Evolutionary conservation across 2,329 filamentous ascomycete genomes (phyloP), one percentile per base, ranked within the genome.

Genomic region (Fusarium armeniacum): DNA sequence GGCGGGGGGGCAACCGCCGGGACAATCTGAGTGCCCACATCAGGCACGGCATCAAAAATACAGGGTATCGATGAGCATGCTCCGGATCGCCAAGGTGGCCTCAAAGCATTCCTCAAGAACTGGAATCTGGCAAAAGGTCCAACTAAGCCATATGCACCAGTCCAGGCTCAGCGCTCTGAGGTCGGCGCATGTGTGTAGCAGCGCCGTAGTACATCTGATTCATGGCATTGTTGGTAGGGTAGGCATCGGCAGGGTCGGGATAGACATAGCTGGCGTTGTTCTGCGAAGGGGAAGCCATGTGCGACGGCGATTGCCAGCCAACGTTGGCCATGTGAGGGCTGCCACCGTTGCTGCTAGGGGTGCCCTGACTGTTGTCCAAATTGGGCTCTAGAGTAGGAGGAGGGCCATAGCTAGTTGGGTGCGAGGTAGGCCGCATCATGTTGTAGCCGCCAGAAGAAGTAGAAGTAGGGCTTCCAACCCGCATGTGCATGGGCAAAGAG

Each of bases 241-340:
- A 91, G 28, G 89, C 88, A 73, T 97, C 93, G 43, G 67, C 61
- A 0, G 93, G 92, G 72, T 98, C 97, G 10, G 91, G 89, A 76
- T 97, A 97, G 66, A 92, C 89, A 69, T 93, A 94, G 67, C 84
- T 85, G 51, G 87, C 89, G 45, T 86, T 87, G 45, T 83, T 81
- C 66, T 94, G 91, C 11, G 91, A 91, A 12, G 91, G 89, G 70
- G 93, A 89, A 33, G 87, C 86, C 69, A 89, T 88, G 71, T 94
- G 92, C 3, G 90, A 89, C 6, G 94, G 94, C 6, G 94, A 97
- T 71, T 93, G 92, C 94, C 95, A 98, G 57, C 93, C 92, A 67
- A 93, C 86, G 65, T 86, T 89, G 66, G 83, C 81, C 89, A 97
- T 93, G 79, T 98, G 94, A 52, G 95, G 94, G 79, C 94, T 97